Base-by-base conservation (phyloP, 2,329 filamentous ascomycete genomes). In the Trichoderma polysporum region DNA sequence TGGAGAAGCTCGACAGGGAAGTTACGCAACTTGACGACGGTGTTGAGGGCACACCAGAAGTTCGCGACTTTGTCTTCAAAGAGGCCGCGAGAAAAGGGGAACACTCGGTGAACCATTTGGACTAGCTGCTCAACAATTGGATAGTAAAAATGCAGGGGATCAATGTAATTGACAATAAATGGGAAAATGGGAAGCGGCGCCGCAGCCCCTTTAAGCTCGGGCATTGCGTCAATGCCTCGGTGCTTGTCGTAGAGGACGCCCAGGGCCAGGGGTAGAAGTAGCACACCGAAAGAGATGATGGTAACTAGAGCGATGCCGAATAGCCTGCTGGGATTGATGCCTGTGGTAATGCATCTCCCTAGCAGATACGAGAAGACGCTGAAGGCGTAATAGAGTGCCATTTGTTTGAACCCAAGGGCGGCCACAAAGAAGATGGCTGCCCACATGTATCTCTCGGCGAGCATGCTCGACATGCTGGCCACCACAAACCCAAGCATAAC, bases 51-150 rank as follows among this genome's bases (percentile, higher is more conserved):
- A 76, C 95, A 99, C 95, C 95, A 99, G 74, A 97, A 91, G 76
- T 99, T 99, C 74, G 95, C 95, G 22, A 99, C 96, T 79, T 99
- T 99, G 82, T 98, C 95, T 80, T 99, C 96, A 74, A 98, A 99
- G 7, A 99, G 82, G 3, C 95, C 95, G n/a, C 95, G 89, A 1
- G 94, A 89, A 75, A 99, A 97, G 0, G 96, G 95, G 74, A 99
- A 98, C 66, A 98, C 86, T n/a, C 95, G 90, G 76, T 97, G 92
- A 12, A 97, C 80, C 72, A 93, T 87, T 78, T 99, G 96, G 0
- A 90, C 83, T 39, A 96, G 74, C 77, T 97, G 93, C 74, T 95
- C 87, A 4, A 94, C 74, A 13, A 92, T 77, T 0, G 92, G 90
- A 74, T 92, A 95, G 74, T 92, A 89, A 75, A 86, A 84, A 1